phyloP scores from a whole-genome alignment of 1,139 yeast genomes.

The Protomyces pachydermus region DNA sequence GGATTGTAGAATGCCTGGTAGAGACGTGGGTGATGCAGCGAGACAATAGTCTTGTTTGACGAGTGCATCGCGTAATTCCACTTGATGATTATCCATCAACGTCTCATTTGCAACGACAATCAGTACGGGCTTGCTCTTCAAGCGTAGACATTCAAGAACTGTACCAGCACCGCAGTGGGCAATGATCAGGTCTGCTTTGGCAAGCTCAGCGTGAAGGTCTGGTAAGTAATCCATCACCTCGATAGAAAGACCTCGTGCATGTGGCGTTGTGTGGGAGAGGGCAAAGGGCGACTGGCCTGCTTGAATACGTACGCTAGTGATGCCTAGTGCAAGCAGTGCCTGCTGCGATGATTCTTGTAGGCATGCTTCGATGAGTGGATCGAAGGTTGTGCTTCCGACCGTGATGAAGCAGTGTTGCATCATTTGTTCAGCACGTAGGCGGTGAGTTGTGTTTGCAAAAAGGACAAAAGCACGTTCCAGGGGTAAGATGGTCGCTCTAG shows the following conservation, averaged over 20 bases:
- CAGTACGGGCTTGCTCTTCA: constrained; percentile 50
- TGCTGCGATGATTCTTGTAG: constrained; percentile 43
- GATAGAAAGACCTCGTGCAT: constrained; percentile 28
- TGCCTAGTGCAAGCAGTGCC: constrained; percentile 41
- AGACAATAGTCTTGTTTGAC: constrained; percentile 41
- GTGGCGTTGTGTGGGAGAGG: constrained; percentile 31
- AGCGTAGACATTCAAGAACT: constrained; percentile 52
- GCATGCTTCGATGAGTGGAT: constrained; percentile 47
- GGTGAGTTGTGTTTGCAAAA: neutral
- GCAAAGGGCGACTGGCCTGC: constrained; percentile 54
- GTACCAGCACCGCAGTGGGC: constrained; percentile 95
- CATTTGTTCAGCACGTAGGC: neutral
- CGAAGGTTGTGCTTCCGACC: constrained; percentile 82
- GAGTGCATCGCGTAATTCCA: constrained; percentile 65
- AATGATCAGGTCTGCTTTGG: constrained; percentile 53
- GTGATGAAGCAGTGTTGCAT: constrained; percentile 49
- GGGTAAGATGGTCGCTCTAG: neutral
- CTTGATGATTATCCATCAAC: constrained; percentile 84
- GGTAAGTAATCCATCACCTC: constrained; percentile 39
- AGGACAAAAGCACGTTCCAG: neutral
- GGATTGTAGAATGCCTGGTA: neutral
- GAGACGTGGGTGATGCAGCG: constrained; percentile 26
- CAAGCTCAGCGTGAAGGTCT: constrained; percentile 48
- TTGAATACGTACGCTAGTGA: constrained; percentile 52
- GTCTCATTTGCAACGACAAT: constrained; percentile 67